A percentile compares a stretch with the other conserved stretches of the same genome.
Evolutionary conservation across 1,139 yeast species (phyloP).

Genomic region (Yamadazyma kanchanaburiensis): DNA sequence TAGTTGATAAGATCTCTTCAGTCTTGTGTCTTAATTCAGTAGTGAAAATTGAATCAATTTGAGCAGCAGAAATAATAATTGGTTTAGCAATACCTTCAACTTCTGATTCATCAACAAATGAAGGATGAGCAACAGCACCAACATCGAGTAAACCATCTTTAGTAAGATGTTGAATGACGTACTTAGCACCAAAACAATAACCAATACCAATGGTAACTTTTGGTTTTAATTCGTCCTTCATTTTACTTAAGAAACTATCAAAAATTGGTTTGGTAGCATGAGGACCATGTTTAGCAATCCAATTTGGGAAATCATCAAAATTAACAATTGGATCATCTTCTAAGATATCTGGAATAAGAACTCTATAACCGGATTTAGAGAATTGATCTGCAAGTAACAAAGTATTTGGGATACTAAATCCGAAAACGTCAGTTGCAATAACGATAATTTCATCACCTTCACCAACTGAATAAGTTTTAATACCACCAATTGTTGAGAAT

Average conservation of each 20-base stretch:
- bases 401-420: conserved; percentile 54
- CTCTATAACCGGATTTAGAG: conserved; percentile 62
- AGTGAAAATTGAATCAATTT: conserved; percentile 60
- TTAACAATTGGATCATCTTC: conserved; percentile 45
- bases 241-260: conserved; percentile 38
- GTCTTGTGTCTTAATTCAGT: conserved; percentile 59
- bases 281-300: conserved; percentile 55
- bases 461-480: conserved; percentile 58
- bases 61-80: conserved; percentile 68
- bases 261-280: conserved; percentile 40
- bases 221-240: conserved; percentile 46
- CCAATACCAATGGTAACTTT: conserved; percentile 62
- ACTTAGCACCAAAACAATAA: conserved; percentile 84
- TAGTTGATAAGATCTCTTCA: conserved; percentile 48
- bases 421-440: conserved; percentile 67
- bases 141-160: conserved; percentile 48
- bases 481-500: conserved; percentile 38
- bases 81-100: conserved; percentile 58
- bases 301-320: conserved; percentile 16
- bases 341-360: conserved; percentile 72
- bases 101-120: conserved; percentile 63
- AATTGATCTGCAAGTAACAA: conserved; percentile 68
- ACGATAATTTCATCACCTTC: conserved; percentile 49
- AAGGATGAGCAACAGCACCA: conserved; percentile 81
- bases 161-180: conserved; percentile 51